Percentiles rank a stretch among this genome's conserved stretches.
Conservation (phyloP, 164 flowering plant genomes). For the Macadamia integrifolia region DNA sequence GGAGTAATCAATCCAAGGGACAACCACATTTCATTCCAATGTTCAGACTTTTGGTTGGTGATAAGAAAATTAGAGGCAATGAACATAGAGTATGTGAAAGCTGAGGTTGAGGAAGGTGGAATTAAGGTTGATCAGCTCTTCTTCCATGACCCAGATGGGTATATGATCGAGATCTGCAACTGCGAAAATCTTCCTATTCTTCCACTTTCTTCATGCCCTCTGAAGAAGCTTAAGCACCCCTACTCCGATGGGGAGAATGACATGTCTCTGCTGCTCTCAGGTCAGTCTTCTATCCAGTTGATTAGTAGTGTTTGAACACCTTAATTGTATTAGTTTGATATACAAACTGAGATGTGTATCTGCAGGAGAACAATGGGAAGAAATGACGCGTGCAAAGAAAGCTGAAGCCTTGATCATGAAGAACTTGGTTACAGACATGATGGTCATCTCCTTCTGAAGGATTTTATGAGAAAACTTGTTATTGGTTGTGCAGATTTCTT, state of each 20-base stretch:
- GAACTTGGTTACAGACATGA: conserved; percentile 26
- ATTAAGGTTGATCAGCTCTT: conserved; percentile 63
- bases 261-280: neutral
- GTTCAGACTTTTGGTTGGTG: conserved; percentile 46
- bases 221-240: conserved; percentile 15
- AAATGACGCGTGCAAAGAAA: conserved; percentile 12
- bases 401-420: conserved; percentile 36
- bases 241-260: neutral
- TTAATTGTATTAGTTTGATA: too few species aligned
- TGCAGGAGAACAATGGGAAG: neutral
- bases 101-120: conserved; percentile 61
- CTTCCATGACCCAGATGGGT: conserved; percentile 88
- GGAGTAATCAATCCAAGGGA: conserved; percentile 66
- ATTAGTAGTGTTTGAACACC: too few species aligned
- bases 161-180: conserved; percentile 84
- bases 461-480: neutral
- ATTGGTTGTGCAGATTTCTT: too few species aligned
- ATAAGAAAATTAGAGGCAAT: conserved; percentile 50
- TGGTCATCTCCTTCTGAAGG: conserved; percentile 28
- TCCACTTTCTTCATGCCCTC: conserved; percentile 47
- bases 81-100: conserved; percentile 57
- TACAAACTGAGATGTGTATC: too few species aligned
- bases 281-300: neutral
- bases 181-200: conserved; percentile 68
- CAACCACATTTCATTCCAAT: conserved; percentile 84